A percentile compares a stretch with the other conserved stretches of the same genome.
phyloP scores from a whole-genome alignment of 768 basidiomycete genomes.

The Auriculariales sp. region DNA sequence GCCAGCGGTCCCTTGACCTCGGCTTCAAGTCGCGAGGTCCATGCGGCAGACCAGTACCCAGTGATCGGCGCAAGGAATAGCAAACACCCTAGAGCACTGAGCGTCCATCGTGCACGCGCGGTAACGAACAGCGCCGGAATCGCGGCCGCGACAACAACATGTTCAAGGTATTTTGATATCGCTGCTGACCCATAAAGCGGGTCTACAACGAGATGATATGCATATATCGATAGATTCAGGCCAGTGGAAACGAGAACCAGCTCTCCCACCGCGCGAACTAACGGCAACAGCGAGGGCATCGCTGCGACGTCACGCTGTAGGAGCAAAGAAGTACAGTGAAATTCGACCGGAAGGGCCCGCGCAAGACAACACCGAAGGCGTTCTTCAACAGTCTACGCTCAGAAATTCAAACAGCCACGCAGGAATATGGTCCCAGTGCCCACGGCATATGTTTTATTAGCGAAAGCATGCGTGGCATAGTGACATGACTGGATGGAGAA shows the following conservation, averaged over 20 bases:
- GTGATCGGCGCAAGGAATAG: slow-evolving; percentile 39
- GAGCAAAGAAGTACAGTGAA: not conserved
- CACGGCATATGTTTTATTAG: slow-evolving; percentile 2
- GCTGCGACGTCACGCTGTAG: not conserved
- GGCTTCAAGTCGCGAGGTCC: slow-evolving; percentile 37
- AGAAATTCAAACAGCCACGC: too few relatives aligned
- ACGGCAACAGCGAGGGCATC: not conserved
- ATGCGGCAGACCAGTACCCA: slow-evolving; percentile 52
- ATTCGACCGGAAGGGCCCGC: not conserved
- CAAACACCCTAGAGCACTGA: slow-evolving; percentile 24
- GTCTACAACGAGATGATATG: not conserved
- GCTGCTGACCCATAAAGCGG: not conserved
- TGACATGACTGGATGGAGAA: not conserved
- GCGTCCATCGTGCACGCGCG: slow-evolving; percentile 8
- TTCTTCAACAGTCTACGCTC: not conserved
- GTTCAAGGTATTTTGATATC: not conserved
- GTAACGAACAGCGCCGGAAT: not conserved
- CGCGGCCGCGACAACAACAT: not conserved
- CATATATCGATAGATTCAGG: not conserved
- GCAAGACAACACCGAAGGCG: not conserved
- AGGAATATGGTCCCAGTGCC: too few relatives aligned
- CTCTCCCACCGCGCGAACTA: not conserved
- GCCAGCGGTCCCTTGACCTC: slow-evolving; percentile 42
- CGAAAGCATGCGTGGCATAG: not conserved
- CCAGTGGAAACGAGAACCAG: not conserved